These are phyloP conservation scores for Taxillus chinensis DNA, from an alignment of 164 flowering plant genomes.

Conservation along the genomic window DNA sequence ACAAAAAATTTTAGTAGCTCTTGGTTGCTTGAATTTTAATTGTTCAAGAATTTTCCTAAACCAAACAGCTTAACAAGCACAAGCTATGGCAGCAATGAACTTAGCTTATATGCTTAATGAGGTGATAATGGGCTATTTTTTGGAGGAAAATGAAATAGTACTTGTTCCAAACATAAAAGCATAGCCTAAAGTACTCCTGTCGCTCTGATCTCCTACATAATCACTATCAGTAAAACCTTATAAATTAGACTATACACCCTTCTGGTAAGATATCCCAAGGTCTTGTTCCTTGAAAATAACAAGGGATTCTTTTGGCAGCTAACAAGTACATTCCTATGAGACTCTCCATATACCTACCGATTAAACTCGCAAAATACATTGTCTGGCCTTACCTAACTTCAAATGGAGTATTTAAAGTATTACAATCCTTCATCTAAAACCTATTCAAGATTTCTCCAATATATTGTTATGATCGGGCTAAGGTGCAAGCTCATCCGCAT, in stretches of 20 bases:
- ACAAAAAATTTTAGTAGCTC: background rate
- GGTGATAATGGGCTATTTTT: background rate
- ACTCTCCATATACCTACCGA: background rate
- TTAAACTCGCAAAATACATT: background rate
- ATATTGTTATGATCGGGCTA: no score
- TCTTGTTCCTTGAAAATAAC: no score
- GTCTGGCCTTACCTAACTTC: background rate
- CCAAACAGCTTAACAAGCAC: background rate
- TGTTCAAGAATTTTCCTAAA: background rate
- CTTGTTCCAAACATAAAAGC: background rate
- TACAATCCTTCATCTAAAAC: background rate
- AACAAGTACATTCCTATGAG: background rate
- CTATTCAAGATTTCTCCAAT: background rate
- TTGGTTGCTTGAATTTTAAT: background rate
- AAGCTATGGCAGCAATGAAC: background rate
- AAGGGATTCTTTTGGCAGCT: background rate
- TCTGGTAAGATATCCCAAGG: no score
- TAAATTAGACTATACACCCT: no score
- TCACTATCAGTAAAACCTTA: no score
- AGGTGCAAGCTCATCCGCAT: no score
- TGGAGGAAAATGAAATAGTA: background rate
- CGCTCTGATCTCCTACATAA: no score
- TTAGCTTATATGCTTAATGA: background rate
- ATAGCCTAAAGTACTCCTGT: background rate
- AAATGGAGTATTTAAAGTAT: no score